Base-by-base conservation (phyloP, 805 yeast genomes). In the Dipodascus albidus region DNA sequence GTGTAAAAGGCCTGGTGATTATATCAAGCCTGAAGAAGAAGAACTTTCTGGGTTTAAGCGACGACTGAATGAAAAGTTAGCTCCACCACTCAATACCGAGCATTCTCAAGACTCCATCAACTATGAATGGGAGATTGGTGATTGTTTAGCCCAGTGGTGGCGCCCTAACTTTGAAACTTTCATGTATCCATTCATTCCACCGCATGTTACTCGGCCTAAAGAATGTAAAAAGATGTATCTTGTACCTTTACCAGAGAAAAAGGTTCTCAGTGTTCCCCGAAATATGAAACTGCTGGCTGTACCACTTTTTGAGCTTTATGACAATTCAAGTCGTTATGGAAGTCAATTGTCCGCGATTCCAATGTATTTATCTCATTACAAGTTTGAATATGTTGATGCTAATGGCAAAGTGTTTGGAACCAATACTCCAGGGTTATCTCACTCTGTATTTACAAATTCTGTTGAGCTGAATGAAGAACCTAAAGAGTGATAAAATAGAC, bases 81-180 rank as follows among this genome's bases (percentile, higher is more conserved):
- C 62, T 19, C 59, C 64, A 15, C 54, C 50, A 15, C 22, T 54
- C 14, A 55, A 53, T 31, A 31, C 58, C 2, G 56, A 54, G 19
- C 51, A 49, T 24, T 20, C 58, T 1, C 49, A 54, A 8, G 63
- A 59, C 38, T 52, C 52, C n/a, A 56, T 48, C 42, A 57, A 56
- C 22, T 52, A 50, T 4, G 60, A 60, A 31, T 65, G 69, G 69
- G 58, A 61, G 23, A 56, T 65, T 41, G 64, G 67, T 23, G 69
- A 65, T 49, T 66, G 69, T 50, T 48, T 65, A 22, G 62, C 67
- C 2, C 68, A 65, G 49, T 65, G 69, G 69, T 65, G 69, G 69
- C 55, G 69, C 41, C 69, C 69, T 1, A 64, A 64, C 52, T 66
- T 64, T 49, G 68, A 65, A 27, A 54, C 60, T 2, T 59, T 60